These are phyloP conservation scores for Aeminium ludgeri DNA, from an alignment of 495 filamentous ascomycete species.

Conservation along the genomic window DNA sequence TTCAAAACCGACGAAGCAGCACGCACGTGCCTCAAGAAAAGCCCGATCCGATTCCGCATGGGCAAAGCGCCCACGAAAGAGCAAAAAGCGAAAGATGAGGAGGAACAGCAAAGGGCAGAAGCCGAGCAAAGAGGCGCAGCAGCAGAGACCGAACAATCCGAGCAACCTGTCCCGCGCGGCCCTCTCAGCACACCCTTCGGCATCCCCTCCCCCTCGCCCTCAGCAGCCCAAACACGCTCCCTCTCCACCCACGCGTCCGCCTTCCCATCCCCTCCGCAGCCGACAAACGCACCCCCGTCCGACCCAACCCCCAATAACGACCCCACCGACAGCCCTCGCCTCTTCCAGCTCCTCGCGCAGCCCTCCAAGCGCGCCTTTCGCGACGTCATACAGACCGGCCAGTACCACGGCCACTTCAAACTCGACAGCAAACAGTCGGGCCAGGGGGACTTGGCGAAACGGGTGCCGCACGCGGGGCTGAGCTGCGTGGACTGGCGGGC, in stretches of 20 bases:
- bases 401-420: conserved; percentile 24
- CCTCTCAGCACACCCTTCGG: neutral
- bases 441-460: conserved; percentile 20
- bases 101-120: neutral
- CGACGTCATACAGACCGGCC: conserved; percentile 26
- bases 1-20: conserved; percentile 25
- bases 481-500: conserved; percentile 20
- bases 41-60: conserved; percentile 26
- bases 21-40: conserved; percentile 21
- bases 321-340: conserved; percentile 6
- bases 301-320: conserved; percentile 1
- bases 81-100: neutral
- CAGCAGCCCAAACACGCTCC: neutral
- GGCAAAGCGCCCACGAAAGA: conserved; percentile 8
- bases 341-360: conserved; percentile 22
- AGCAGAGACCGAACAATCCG: neutral
- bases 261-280: neutral
- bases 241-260: conserved; percentile 2
- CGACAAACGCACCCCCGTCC: neutral
- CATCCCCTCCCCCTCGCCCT: neutral
- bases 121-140: neutral
- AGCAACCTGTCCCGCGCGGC: neutral
- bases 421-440: conserved; percentile 13
- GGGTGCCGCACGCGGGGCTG: conserved; percentile 19
- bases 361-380: conserved; percentile 18